Evolutionary conservation across 169 alveolate species (phyloP).

Genomic region (Cryptosporidium sp.): DNA sequence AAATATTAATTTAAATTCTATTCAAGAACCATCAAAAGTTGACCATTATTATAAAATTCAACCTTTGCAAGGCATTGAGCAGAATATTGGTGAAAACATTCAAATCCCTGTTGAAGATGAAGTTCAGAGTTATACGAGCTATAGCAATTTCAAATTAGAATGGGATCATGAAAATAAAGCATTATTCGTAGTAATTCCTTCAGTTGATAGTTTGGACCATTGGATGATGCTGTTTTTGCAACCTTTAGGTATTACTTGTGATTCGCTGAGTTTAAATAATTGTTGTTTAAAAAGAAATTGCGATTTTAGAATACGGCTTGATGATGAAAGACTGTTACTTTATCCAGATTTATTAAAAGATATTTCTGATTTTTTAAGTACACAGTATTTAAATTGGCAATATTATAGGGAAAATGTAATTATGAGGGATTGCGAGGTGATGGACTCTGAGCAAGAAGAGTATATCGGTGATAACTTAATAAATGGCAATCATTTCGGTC

Average conservation of each 20-base stretch:
- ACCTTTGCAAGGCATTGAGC: neutral
- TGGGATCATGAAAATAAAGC: constrained; percentile 61
- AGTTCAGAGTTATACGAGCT: neutral
- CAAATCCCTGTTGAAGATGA: neutral
- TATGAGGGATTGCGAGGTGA: neutral
- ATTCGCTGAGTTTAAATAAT: constrained; percentile 28
- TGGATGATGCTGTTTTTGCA: constrained; percentile 74
- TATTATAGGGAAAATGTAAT: constrained; percentile 12
- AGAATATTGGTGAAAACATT: constrained; percentile 15
- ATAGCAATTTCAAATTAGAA: constrained; percentile 61
- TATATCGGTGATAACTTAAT: neutral
- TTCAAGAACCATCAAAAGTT: neutral
- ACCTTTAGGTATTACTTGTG: constrained; percentile 69
- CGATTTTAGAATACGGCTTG: constrained; percentile 60
- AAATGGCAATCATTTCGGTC: neutral
- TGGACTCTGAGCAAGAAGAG: neutral
- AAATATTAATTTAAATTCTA: neutral
- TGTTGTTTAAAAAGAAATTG: constrained; percentile 47
- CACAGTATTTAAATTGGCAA: constrained; percentile 30
- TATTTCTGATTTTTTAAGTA: constrained; percentile 38
- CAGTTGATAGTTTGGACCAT: constrained; percentile 73
- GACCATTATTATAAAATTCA: neutral
- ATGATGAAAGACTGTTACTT: constrained; percentile 63
- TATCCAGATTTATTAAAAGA: constrained; percentile 70
- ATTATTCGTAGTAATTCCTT: constrained; percentile 51